Conservation (phyloP, 805 yeast species). For the Candida odintsovae region DNA sequence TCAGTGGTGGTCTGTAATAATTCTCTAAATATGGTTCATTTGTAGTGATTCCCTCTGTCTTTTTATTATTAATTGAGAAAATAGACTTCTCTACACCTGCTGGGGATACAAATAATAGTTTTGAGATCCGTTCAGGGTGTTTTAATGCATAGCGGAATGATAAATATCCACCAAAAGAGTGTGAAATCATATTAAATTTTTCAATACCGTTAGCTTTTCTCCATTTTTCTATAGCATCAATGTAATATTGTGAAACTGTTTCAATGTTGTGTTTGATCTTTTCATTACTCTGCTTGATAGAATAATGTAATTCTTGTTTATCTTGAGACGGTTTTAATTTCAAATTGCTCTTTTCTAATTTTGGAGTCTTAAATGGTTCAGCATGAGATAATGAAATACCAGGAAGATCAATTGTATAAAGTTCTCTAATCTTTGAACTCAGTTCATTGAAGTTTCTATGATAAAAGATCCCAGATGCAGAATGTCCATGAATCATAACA, state of each 20-base stretch:
- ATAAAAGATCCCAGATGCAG: conserved; percentile 83
- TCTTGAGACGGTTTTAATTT: conserved; percentile 7
- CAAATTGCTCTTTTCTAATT: conserved; percentile 4
- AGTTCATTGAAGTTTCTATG: conserved; percentile 60
- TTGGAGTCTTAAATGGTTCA: conserved; percentile 18
- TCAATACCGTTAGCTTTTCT: conserved; percentile 41
- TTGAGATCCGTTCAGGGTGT: conserved; percentile 48
- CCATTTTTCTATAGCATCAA: conserved; percentile 62
- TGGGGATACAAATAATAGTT: conserved; percentile 62
- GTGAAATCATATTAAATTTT: conserved; percentile 62
- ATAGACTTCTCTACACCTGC: conserved; percentile 73
- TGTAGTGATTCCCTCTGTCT: conserved; percentile 7
- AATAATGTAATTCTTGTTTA: conserved; percentile 3
- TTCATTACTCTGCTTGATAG: conserved; percentile 15
- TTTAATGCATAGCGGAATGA: conserved; percentile 56
- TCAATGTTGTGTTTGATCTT: conserved; percentile 18
- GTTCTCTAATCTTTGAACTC: conserved; percentile 39
- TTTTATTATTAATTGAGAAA: conserved; percentile 42
- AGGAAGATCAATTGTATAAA: conserved; percentile 66
- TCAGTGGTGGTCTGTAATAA: conserved; percentile 23
- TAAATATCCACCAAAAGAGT: conserved; percentile 76
- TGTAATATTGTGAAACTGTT: conserved; percentile 49
- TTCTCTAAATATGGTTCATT: conserved; percentile 17
- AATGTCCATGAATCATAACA: conserved; percentile 84
- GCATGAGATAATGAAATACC: conserved; percentile 60